phyloP scores from a whole-genome alignment of 2,329 filamentous ascomycete genomes.

The Alternaria sp. region DNA sequence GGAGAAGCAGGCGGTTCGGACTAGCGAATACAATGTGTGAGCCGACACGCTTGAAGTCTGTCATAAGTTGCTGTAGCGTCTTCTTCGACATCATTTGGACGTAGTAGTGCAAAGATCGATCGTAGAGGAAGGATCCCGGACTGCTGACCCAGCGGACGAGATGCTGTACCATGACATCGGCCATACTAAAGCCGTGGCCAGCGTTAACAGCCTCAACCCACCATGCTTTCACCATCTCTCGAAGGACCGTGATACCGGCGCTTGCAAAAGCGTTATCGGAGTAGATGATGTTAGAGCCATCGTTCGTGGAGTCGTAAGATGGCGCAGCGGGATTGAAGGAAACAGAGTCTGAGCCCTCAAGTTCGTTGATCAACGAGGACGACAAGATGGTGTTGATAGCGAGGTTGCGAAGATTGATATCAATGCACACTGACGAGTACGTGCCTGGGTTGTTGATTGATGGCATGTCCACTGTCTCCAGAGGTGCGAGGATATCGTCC shows the following conservation, averaged over 20 bases:
- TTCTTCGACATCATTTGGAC: slow-evolving; percentile 99
- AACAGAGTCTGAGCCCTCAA: slow-evolving; percentile 87
- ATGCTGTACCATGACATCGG: slow-evolving; percentile 96
- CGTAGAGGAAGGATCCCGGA: slow-evolving; percentile 92
- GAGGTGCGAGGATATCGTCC: slow-evolving; percentile 82
- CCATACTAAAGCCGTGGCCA: slow-evolving; percentile 74
- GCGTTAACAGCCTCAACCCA: slow-evolving; percentile 93
- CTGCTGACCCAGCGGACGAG: slow-evolving; percentile 97
- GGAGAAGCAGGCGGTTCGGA: slow-evolving; percentile 85
- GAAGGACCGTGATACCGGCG: slow-evolving; percentile 85
- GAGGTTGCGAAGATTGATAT: slow-evolving; percentile 90
- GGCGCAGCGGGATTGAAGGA: slow-evolving; percentile 80
- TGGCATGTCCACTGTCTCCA: slow-evolving; percentile 91
- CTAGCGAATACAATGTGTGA: slow-evolving; percentile 96
- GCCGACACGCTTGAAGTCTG: slow-evolving; percentile 92
- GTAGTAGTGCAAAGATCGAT: slow-evolving; percentile 92
- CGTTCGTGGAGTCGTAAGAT: slow-evolving; percentile 65
- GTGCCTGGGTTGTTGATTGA: slow-evolving; percentile 92
- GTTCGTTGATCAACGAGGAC: slow-evolving; percentile 93
- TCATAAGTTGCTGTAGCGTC: slow-evolving; percentile 95
- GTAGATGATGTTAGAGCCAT: slow-evolving; percentile 74
- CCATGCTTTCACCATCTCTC: slow-evolving; percentile 99
- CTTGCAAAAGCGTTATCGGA: slow-evolving; percentile 93
- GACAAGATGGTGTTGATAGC: slow-evolving; percentile 98
- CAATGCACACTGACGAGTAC: slow-evolving; percentile 95